A percentile compares a stretch with the other conserved stretches of the same genome.
Evolutionary conservation across 2,329 filamentous ascomycete species (phyloP).

Genomic region (Pseudogymnoascus pannorum): DNA sequence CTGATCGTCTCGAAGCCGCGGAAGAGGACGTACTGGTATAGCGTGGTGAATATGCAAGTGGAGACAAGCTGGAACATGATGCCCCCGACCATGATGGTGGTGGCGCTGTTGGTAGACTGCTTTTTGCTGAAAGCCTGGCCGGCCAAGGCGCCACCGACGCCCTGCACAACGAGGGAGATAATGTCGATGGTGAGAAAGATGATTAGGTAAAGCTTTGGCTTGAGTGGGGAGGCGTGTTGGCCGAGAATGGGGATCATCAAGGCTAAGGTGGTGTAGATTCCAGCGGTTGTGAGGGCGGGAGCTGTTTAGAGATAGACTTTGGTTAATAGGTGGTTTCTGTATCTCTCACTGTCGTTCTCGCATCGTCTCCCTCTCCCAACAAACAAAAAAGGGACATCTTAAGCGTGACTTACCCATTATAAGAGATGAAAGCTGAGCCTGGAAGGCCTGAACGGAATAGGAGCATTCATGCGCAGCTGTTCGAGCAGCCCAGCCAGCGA

Average conservation of each 20-base stretch:
- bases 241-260: slow-evolving; percentile 45
- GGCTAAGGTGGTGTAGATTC: slow-evolving; percentile 56
- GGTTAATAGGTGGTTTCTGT: neutral
- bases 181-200: slow-evolving; percentile 53
- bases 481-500: slow-evolving; percentile 31
- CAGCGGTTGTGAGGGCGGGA: slow-evolving; percentile 47
- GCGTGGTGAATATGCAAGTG: slow-evolving; percentile 32
- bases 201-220: slow-evolving; percentile 45
- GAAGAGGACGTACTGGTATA: slow-evolving; percentile 30
- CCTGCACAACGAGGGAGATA: slow-evolving; percentile 50
- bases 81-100: slow-evolving; percentile 32
- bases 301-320: slow-evolving; percentile 12
- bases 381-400: neutral
- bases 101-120: slow-evolving; percentile 20
- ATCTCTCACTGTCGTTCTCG: neutral
- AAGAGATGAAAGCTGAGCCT: slow-evolving; percentile 35
- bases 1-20: slow-evolving; percentile 34
- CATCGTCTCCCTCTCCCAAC: neutral
- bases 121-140: slow-evolving; percentile 35
- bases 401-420: slow-evolving; percentile 37
- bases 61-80: slow-evolving; percentile 31
- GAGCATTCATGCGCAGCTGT: slow-evolving; percentile 21
- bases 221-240: slow-evolving; percentile 42
- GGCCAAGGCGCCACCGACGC: slow-evolving; percentile 47
- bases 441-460: slow-evolving; percentile 29